phyloP scores from a whole-genome alignment of 2,329 filamentous ascomycete genomes.

The Neonectria ditissima region DNA sequence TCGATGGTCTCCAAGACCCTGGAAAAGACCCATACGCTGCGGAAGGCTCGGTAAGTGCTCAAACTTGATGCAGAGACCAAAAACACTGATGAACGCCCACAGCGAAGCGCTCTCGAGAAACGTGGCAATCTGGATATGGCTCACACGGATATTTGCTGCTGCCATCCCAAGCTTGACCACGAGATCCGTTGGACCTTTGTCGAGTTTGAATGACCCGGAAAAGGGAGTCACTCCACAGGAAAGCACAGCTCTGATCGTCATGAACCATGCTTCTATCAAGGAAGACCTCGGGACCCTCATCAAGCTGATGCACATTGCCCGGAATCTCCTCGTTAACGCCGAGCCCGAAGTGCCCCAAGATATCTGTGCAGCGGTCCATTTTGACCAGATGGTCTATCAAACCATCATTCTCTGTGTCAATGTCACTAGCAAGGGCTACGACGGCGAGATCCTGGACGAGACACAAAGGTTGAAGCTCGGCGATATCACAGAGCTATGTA shows the following conservation, averaged over 20 bases:
- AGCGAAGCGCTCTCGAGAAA: constrained; percentile 72
- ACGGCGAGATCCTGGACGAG: constrained; percentile 72
- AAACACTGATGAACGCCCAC: constrained; percentile 28
- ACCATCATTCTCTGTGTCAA: constrained; percentile 75
- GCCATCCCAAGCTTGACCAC: constrained; percentile 71
- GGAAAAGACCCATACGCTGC: constrained; percentile 72
- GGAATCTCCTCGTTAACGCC: constrained; percentile 73
- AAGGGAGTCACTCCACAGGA: constrained; percentile 71
- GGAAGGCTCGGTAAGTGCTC: constrained; percentile 66
- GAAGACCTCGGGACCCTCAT: constrained; percentile 73
- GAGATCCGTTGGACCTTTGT: constrained; percentile 68
- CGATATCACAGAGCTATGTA: constrained; percentile 74
- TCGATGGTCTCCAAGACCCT: constrained; percentile 70
- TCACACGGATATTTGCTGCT: constrained; percentile 70
- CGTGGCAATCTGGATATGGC: constrained; percentile 74
- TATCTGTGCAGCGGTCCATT: constrained; percentile 72
- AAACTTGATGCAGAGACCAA: not conserved
- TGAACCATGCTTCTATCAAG: constrained; percentile 70
- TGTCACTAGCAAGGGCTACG: constrained; percentile 75
- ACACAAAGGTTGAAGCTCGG: constrained; percentile 66
- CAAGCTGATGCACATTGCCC: constrained; percentile 75
- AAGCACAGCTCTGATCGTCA: constrained; percentile 71
- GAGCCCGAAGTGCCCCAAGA: constrained; percentile 75
- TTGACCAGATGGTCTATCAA: constrained; percentile 75
- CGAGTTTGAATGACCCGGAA: constrained; percentile 65